A percentile compares a stretch with the other conserved stretches of the same genome.
Evolutionary conservation across 805 yeast genomes (phyloP).

Genomic region (Ogataea naganishii): DNA sequence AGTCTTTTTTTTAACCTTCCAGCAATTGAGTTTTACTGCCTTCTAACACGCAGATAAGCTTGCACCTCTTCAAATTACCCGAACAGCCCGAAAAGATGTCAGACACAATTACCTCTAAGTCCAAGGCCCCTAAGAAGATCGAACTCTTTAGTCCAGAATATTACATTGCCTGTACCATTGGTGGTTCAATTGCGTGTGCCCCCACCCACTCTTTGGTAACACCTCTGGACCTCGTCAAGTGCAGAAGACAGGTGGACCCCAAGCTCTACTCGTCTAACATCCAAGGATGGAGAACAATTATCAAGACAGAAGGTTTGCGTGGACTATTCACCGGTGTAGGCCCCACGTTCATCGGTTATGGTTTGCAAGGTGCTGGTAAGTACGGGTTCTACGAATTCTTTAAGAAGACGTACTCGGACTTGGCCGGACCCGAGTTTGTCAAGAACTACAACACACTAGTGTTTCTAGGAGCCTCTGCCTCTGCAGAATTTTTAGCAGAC

Average conservation of each 20-base stretch:
- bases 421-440: slow-evolving; percentile 57
- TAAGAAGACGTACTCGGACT: slow-evolving; percentile 66
- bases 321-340: slow-evolving; percentile 84
- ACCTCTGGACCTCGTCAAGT: slow-evolving; percentile 88
- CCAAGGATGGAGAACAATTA: slow-evolving; percentile 74
- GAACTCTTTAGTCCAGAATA: slow-evolving; percentile 53
- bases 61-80: too few relatives aligned
- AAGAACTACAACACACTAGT: slow-evolving; percentile 61
- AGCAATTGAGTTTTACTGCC: too few relatives aligned
- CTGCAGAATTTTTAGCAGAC: slow-evolving; percentile 93
- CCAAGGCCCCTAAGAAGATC: too few relatives aligned
- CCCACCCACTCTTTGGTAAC: slow-evolving; percentile 93
- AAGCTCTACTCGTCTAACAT: slow-evolving; percentile 63
- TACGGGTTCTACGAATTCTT: slow-evolving; percentile 92
- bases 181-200: slow-evolving; percentile 86
- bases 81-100: too few relatives aligned
- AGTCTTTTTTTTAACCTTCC: too few relatives aligned
- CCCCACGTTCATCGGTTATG: slow-evolving; percentile 88
- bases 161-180: slow-evolving; percentile 65
- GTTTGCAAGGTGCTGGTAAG: slow-evolving; percentile 95
- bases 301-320: slow-evolving; percentile 63
- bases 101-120: too few relatives aligned
- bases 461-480: slow-evolving; percentile 78
- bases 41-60: too few relatives aligned
- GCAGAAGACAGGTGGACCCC: slow-evolving; percentile 84